Conservation (phyloP, 495 filamentous ascomycete species). For the Pyrenopolyporus hunteri region DNA sequence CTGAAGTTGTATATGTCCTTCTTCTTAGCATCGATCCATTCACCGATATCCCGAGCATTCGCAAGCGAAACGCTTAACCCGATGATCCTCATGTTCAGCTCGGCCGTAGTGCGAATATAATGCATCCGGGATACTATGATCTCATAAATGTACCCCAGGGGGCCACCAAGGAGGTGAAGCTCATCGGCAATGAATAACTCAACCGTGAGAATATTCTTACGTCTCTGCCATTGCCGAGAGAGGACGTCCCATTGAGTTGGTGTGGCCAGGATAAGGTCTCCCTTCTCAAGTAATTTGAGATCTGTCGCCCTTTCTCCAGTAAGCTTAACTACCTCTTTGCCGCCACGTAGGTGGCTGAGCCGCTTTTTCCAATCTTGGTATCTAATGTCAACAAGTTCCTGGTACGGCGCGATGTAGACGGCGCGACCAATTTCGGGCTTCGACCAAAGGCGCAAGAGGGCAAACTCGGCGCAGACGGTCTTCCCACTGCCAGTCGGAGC, state of each 20-base stretch:
- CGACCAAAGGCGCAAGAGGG: constrained; percentile 86
- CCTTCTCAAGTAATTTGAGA: constrained; percentile 83
- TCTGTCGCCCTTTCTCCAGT: constrained; percentile 93
- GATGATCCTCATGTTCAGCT: constrained; percentile 83
- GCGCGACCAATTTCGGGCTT: constrained; percentile 74
- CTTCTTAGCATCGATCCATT: constrained; percentile 99
- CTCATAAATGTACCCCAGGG: constrained; percentile 90
- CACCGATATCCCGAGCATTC: constrained; percentile 91
- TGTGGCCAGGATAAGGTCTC: constrained; percentile 91
- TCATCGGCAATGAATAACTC: constrained; percentile 96
- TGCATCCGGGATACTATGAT: constrained; percentile 97
- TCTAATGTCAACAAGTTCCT: constrained; percentile 84
- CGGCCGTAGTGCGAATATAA: constrained; percentile 87
- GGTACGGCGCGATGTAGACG: constrained; percentile 95
- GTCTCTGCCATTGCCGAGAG: constrained; percentile 92
- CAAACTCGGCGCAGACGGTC: constrained; percentile 95
- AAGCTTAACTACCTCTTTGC: constrained; percentile 92
- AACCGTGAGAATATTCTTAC: constrained; percentile 92
- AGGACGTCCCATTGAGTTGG: constrained; percentile 94
- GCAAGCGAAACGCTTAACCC: constrained; percentile 92
- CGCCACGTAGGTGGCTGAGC: constrained; percentile 72
- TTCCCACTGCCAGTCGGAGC: constrained; percentile 93
- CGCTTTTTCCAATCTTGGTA: constrained; percentile 84
- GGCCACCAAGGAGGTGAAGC: constrained; percentile 92
- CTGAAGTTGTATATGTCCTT: constrained; percentile 99